These are phyloP conservation scores for Heterobasidion parviporum DNA, from an alignment of 1,284 basidiomycete species.

Conservation along the genomic window DNA sequence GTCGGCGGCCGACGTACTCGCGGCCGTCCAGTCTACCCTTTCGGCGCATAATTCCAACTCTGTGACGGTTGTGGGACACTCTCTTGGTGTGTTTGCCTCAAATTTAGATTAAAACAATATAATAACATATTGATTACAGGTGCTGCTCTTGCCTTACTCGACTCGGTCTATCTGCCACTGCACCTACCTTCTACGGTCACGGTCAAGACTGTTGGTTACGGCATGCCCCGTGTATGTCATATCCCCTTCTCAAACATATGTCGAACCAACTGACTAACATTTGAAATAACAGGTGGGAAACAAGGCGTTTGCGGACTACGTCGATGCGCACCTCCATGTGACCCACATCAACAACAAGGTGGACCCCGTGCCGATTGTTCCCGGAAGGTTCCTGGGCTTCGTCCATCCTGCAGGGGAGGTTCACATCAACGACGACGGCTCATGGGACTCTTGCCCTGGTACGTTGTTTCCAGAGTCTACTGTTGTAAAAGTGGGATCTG, in stretches of 20 bases:
- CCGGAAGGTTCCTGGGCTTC: slow-evolving; percentile 20
- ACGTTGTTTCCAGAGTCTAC: not conserved
- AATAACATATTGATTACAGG: slow-evolving; percentile 14
- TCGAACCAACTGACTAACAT: slow-evolving; percentile 5
- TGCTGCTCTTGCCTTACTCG: slow-evolving; percentile 39
- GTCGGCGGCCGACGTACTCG: slow-evolving; percentile 25
- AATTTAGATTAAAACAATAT: not conserved
- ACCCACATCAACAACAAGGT: slow-evolving; percentile 19
- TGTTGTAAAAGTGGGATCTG: not conserved
- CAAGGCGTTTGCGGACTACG: slow-evolving; percentile 48
- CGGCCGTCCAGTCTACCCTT: slow-evolving; percentile 26
- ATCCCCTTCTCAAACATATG: slow-evolving; percentile 1
- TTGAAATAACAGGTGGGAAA: slow-evolving; percentile 36
- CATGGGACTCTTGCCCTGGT: slow-evolving; percentile 11
- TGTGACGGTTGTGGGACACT: slow-evolving; percentile 31
- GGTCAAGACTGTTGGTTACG: slow-evolving; percentile 35
- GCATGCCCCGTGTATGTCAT: slow-evolving; percentile 39
- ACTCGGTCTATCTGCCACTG: slow-evolving; percentile 36
- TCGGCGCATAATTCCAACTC: slow-evolving; percentile 17
- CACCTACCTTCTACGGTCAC: slow-evolving; percentile 28
- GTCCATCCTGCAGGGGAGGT: slow-evolving; percentile 20
- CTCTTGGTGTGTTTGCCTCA: slow-evolving; percentile 22
- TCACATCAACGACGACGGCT: slow-evolving; percentile 15
- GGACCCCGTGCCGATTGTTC: slow-evolving; percentile 23
- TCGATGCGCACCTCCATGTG: slow-evolving; percentile 31